A percentile compares a stretch with the other conserved stretches of the same genome.
Conservation (phyloP, 148 eudicot species). For the Euryodendron excelsum region DNA sequence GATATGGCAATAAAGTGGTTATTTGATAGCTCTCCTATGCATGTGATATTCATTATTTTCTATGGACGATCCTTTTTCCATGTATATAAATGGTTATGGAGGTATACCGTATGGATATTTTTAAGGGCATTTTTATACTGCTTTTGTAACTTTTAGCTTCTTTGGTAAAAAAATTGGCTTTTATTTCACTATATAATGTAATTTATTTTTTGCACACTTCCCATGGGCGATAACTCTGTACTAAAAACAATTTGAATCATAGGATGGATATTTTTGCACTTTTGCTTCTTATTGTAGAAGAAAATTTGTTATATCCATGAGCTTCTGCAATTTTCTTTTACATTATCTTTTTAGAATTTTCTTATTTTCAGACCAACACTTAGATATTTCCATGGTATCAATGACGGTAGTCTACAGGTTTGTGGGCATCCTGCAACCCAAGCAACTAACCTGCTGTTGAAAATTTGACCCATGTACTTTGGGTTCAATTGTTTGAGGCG, state of each 20-base stretch:
- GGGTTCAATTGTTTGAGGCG: not conserved
- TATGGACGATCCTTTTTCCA: not conserved
- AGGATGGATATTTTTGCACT: too few relatives aligned
- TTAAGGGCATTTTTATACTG: not conserved
- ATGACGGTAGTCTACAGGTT: not conserved
- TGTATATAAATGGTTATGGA: not conserved
- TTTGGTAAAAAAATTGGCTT: not conserved
- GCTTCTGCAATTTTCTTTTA: not conserved
- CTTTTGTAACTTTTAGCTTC: not conserved
- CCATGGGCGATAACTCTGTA: not conserved
- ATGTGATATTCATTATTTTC: not conserved
- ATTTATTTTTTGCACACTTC: too few relatives aligned
- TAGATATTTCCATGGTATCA: not conserved
- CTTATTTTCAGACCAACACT: not conserved
- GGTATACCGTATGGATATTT: not conserved
- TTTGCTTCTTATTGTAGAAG: not conserved
- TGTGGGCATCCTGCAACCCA: not conserved
- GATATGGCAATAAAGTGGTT: too few relatives aligned
- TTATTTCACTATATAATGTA: too few relatives aligned
- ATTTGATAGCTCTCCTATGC: not conserved
- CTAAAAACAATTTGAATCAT: not conserved
- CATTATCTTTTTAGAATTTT: too few relatives aligned
- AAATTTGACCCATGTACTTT: not conserved
- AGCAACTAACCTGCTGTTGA: not conserved
- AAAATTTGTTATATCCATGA: not conserved